phyloP scores from a whole-genome alignment of 441 rosid genomes.

The Manihot esculenta region DNA sequence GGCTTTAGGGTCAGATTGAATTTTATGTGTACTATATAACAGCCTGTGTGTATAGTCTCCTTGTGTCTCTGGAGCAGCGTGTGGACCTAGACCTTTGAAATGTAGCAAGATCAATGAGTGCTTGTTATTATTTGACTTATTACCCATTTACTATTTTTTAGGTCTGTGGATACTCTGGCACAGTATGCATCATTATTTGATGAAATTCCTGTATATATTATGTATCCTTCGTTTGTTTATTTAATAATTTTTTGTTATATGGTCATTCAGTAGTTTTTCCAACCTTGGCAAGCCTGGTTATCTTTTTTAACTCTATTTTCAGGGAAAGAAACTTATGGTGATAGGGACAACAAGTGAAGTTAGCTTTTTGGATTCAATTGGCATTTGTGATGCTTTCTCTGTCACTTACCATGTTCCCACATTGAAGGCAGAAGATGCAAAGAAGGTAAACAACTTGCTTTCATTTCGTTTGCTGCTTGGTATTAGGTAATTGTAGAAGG shows the following conservation, averaged over 20 bases:
- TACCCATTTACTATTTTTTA: not conserved
- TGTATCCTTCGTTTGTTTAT: not conserved
- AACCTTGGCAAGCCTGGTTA: not conserved
- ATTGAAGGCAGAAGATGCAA: slow-evolving; percentile 66
- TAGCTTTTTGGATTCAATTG: slow-evolving; percentile 75
- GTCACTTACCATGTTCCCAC: slow-evolving; percentile 75
- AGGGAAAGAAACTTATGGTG: slow-evolving; percentile 93
- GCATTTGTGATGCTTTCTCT: slow-evolving; percentile 72
- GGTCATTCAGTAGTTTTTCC: not conserved
- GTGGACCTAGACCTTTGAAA: not conserved
- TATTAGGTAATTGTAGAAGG: not conserved
- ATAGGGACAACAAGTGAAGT: slow-evolving; percentile 96
- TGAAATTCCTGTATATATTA: not conserved
- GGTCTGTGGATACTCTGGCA: not conserved
- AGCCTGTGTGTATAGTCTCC: not conserved
- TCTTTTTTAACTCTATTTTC: slow-evolving; percentile 22
- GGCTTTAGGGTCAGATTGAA: not conserved
- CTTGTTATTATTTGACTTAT: not conserved
- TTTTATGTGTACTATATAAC: not conserved
- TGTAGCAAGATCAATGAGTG: not conserved
- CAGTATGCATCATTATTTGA: not conserved
- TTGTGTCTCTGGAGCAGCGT: not conserved
- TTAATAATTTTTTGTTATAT: not conserved
- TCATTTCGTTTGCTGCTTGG: slow-evolving; percentile 1
- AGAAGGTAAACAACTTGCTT: slow-evolving; percentile 53